A percentile compares a stretch with the other conserved stretches of the same genome.
phyloP scores from a whole-genome alignment of 1,139 yeast genomes.

The Geotrichum histeridarum region DNA sequence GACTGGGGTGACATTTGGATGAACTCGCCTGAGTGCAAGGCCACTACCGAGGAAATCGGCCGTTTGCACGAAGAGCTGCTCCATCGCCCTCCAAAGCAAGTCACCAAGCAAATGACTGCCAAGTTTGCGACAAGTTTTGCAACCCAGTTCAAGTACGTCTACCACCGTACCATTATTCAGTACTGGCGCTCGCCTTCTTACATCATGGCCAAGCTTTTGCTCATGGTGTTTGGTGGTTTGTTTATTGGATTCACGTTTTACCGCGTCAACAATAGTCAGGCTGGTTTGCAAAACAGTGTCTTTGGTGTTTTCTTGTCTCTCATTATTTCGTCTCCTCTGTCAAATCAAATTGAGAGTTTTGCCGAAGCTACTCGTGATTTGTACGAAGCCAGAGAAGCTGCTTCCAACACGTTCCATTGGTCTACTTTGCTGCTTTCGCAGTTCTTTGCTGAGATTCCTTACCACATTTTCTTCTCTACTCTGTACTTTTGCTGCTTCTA shows the following conservation, averaged over 20 bases:
- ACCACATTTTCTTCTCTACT: slow-evolving; percentile 49
- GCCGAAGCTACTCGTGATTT: slow-evolving; percentile 53
- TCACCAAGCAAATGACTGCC: slow-evolving; percentile 19
- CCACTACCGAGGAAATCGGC: slow-evolving; percentile 33
- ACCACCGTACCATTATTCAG: slow-evolving; percentile 35
- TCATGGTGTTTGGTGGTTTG: slow-evolving; percentile 41
- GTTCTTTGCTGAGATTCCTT: slow-evolving; percentile 51
- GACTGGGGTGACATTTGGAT: slow-evolving; percentile 63
- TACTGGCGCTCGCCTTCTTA: slow-evolving; percentile 42
- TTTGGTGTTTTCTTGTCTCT: slow-evolving; percentile 50
- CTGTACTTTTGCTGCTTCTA: slow-evolving; percentile 51
- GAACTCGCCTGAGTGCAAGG: slow-evolving; percentile 48
- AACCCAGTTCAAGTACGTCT: slow-evolving; percentile 38
- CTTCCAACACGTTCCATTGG: slow-evolving; percentile 66
- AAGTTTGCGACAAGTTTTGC: slow-evolving; percentile 31
- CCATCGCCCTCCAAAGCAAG: slow-evolving; percentile 32
- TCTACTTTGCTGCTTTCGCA: slow-evolving; percentile 51
- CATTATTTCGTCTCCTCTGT: slow-evolving; percentile 49
- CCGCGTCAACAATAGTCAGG: slow-evolving; percentile 45
- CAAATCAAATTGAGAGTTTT: slow-evolving; percentile 55
- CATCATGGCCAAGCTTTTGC: slow-evolving; percentile 25
- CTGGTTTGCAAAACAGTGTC: slow-evolving; percentile 50
- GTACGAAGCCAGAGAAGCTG: slow-evolving; percentile 58
- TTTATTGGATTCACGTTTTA: slow-evolving; percentile 54
- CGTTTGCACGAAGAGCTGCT: slow-evolving; percentile 40